Base-by-base conservation (phyloP, 2,329 filamentous ascomycete genomes). In the Harringtonia aguacate region DNA sequence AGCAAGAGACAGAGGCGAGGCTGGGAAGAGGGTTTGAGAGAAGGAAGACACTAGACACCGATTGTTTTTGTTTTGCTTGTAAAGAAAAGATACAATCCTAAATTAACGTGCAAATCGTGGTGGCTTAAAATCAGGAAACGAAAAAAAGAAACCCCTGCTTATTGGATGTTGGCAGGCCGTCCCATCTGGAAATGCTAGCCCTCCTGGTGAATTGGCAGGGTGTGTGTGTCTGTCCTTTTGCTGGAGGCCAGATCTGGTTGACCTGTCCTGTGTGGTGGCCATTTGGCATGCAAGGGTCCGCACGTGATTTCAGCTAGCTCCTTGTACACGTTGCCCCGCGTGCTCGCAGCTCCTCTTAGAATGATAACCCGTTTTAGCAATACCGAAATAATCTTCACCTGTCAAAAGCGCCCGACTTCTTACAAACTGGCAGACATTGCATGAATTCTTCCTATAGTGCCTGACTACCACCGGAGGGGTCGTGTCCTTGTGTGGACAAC, bases 261-360 rank as follows among this genome's bases (percentile, higher is more conserved):
- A 48, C 41, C 43, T 50, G 46, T 48, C 47, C 48, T 49, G 44
- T 46, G 44, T 39, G 44, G 24, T 27, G 24, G 24, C 39, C 28
- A 37, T 27, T 39, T 43, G 45, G 47, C 41, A 41, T 44, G 41
- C 27, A 44, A n/a, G 29, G 20, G 15, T 4, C 13, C 18, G 20
- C 48, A 49, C 48, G 48, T 49, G 48, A 49, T 35, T 38, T n/a
- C 37, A 15, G 30, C n/a, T n/a, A n/a, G n/a, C n/a, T n/a, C n/a
- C n/a, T n/a, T n/a, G n/a, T n/a, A 14, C 36, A 5, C 5, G 7
- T 24, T 27, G 36, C 36, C 36, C 36, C 36, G 20, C 36, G 24
- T 4, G n/a, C 24, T 27, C 10, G 8, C 36, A 24, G 20, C 36
- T 14, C n/a, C n/a, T 18, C 12, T 37, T 37, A 37, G 22, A 37